These are phyloP conservation scores for Wickerhamomyces sp. DNA, from an alignment of 1,139 yeast species.

Conservation along the genomic window DNA sequence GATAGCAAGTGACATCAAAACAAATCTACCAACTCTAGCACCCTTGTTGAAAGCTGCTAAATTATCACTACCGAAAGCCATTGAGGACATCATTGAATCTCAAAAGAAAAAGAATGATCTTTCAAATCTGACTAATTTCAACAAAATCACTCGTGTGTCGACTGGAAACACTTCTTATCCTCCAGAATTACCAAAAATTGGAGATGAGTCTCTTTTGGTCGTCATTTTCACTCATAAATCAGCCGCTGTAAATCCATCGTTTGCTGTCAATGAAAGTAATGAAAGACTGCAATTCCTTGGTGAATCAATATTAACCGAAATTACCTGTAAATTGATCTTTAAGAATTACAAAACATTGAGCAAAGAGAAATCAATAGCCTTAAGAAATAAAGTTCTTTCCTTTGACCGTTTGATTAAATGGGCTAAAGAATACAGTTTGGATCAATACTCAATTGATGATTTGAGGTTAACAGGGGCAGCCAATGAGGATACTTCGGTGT, in stretches of 20 bases:
- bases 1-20: neutral
- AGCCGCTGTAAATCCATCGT: constrained; percentile 45
- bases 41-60: neutral
- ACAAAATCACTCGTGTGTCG: neutral
- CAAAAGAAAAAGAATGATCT: neutral
- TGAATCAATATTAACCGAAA: constrained; percentile 55
- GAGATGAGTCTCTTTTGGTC: neutral
- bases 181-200: constrained; percentile 2
- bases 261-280: constrained; percentile 53
- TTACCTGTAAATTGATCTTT: neutral
- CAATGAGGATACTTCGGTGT: neutral
- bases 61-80: neutral
- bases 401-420: neutral
- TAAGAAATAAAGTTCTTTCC: neutral
- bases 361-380: neutral
- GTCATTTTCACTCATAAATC: constrained; percentile 76
- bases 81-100: neutral
- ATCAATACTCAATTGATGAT: neutral
- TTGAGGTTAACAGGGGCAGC: neutral
- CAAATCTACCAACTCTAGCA: neutral
- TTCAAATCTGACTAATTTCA: neutral
- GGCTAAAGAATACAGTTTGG: neutral
- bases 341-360: neutral
- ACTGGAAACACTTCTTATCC: neutral
- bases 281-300: constrained; percentile 89